Conservation (phyloP, 1,284 basidiomycete species). For the Trametes sp. region DNA sequence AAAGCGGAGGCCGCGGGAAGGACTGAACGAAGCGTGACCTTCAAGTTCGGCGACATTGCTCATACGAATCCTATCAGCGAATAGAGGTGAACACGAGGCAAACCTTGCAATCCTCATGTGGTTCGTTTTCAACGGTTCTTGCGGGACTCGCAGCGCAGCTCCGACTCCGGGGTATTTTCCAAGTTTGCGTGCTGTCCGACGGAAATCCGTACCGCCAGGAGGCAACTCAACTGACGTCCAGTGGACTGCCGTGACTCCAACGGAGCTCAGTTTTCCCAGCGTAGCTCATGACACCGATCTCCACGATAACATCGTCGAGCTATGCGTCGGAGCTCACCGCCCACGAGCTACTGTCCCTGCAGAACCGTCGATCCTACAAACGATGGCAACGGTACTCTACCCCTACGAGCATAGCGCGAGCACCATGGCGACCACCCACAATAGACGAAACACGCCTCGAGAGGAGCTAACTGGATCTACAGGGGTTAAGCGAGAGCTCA, state of each 20-base stretch:
- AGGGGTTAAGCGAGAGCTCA: slow-evolving; percentile 7
- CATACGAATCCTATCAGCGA: slow-evolving; percentile 3
- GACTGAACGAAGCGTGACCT: background rate
- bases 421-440: slow-evolving; percentile 17
- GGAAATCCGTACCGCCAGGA: background rate
- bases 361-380: background rate
- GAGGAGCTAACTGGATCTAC: background rate
- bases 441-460: slow-evolving; percentile 2
- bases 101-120: slow-evolving; percentile 1
- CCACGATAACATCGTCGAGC: slow-evolving; percentile 4
- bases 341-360: background rate
- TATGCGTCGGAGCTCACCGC: background rate
- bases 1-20: background rate
- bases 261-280: background rate
- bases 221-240: background rate
- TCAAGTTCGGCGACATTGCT: slow-evolving; percentile 1
- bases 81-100: slow-evolving; percentile 9
- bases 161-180: background rate
- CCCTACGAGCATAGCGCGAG: slow-evolving; percentile 6
- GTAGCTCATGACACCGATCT: background rate
- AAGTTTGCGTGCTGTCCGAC: background rate
- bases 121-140: background rate
- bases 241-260: background rate
- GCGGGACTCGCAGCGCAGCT: background rate
- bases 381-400: background rate